Evolutionary conservation across 768 basidiomycete genomes (phyloP).

Genomic region (Terana coerulea): DNA sequence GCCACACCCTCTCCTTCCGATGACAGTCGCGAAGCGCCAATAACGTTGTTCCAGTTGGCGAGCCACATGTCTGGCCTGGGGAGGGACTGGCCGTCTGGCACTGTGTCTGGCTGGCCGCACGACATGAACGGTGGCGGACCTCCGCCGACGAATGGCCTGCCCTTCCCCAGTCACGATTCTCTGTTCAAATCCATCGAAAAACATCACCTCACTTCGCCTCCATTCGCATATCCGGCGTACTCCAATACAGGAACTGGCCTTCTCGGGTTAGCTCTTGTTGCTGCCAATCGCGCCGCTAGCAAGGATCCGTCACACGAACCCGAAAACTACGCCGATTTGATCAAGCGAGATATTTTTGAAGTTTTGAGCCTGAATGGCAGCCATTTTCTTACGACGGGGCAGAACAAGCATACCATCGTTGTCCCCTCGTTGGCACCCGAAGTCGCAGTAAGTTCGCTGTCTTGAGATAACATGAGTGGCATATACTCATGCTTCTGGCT

Average conservation of each 20-base stretch:
- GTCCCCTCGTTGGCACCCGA: conserved; percentile 33
- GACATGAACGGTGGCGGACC: conserved; percentile 25
- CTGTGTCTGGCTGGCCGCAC: conserved; percentile 38
- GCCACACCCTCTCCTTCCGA: background rate
- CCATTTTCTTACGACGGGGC: conserved; percentile 38
- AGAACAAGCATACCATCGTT: conserved; percentile 34
- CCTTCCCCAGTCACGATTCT: conserved; percentile 28
- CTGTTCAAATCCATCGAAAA: conserved; percentile 34
- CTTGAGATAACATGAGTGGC: background rate
- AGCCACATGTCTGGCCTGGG: conserved; percentile 33
- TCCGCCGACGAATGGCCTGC: conserved; percentile 26
- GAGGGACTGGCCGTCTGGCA: conserved; percentile 33
- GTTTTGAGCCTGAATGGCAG: conserved; percentile 43
- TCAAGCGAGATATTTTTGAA: conserved; percentile 47
- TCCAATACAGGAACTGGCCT: conserved; percentile 35
- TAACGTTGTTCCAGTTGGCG: conserved; percentile 28
- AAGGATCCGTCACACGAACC: conserved; percentile 7
- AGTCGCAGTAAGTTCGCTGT: conserved; percentile 29
- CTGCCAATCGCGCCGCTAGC: conserved; percentile 23
- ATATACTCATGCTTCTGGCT: background rate
- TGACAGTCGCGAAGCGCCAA: conserved; percentile 7
- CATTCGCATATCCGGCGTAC: conserved; percentile 42
- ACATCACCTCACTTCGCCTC: conserved; percentile 38
- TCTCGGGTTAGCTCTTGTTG: conserved; percentile 34
- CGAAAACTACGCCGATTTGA: conserved; percentile 33